Percentiles rank a stretch among this genome's conserved stretches.
Conservation (phyloP, 192 early-diverging fungal species). For the Gigaspora rosea region DNA sequence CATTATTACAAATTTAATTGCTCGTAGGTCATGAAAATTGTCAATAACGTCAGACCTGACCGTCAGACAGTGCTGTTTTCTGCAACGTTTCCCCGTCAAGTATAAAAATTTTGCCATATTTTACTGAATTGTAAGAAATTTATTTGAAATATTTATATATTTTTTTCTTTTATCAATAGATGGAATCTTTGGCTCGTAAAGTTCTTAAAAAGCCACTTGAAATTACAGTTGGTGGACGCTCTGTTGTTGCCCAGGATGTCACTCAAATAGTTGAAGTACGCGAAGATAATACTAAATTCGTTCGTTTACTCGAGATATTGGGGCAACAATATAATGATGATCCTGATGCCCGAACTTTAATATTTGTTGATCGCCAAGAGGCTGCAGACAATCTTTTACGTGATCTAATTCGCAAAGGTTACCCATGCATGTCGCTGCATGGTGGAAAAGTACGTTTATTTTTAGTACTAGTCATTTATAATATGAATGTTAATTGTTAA, state of each 20-base stretch:
- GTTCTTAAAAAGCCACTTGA: constrained; percentile 88
- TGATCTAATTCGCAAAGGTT: constrained; percentile 81
- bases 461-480: neutral
- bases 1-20: neutral
- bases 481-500: neutral
- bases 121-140: neutral
- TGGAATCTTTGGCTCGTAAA: constrained; percentile 94
- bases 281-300: constrained; percentile 81
- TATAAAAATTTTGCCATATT: constrained; percentile 23
- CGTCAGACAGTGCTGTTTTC: constrained; percentile 91
- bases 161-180: constrained; percentile 44
- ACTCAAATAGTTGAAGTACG: constrained; percentile 89
- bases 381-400: constrained; percentile 87
- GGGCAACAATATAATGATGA: constrained; percentile 78
- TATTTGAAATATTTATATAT: neutral
- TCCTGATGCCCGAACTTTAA: constrained; percentile 70
- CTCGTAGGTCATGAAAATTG: constrained; percentile 85
- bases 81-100: constrained; percentile 91
- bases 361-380: constrained; percentile 97
- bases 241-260: constrained; percentile 86
- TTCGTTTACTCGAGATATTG: constrained; percentile 84
- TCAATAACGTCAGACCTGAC: constrained; percentile 85
- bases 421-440: constrained; percentile 88
- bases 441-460: constrained; percentile 79
- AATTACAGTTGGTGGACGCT: constrained; percentile 93